These are phyloP conservation scores for Ophiostoma novo-ulmi DNA, from an alignment of 2,329 filamentous ascomycete species.

Conservation along the genomic window DNA sequence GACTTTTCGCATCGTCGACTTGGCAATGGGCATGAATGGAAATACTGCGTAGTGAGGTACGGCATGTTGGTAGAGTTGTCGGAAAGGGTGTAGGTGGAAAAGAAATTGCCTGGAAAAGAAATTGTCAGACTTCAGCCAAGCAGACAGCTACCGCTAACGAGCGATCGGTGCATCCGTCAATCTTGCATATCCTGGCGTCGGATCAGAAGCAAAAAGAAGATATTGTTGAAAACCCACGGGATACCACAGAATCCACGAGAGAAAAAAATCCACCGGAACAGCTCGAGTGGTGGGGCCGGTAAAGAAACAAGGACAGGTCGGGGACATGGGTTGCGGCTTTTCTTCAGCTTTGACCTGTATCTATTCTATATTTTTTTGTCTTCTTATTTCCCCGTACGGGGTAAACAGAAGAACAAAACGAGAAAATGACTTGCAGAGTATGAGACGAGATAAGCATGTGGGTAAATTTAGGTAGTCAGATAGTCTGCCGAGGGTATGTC, in stretches of 20 bases:
- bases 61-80: background rate
- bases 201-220: background rate
- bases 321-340: background rate
- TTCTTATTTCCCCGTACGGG: background rate
- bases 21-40: conserved; percentile 1
- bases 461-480: background rate
- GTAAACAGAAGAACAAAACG: background rate
- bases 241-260: background rate
- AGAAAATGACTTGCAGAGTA: too few relatives aligned
- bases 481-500: too few relatives aligned
- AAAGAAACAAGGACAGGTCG: background rate
- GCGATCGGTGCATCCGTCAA: background rate
- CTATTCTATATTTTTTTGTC: background rate
- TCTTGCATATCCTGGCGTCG: background rate
- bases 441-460: background rate
- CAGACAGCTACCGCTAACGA: background rate
- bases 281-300: background rate
- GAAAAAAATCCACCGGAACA: background rate
- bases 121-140: background rate
- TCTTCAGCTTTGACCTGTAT: background rate
- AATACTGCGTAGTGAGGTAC: background rate
- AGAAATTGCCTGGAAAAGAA: too few relatives aligned
- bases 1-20: background rate
- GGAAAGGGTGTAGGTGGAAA: too few relatives aligned
- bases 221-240: background rate